phyloP scores from a whole-genome alignment of 78 protist genomes.

The Dictyostelium purpureum region DNA sequence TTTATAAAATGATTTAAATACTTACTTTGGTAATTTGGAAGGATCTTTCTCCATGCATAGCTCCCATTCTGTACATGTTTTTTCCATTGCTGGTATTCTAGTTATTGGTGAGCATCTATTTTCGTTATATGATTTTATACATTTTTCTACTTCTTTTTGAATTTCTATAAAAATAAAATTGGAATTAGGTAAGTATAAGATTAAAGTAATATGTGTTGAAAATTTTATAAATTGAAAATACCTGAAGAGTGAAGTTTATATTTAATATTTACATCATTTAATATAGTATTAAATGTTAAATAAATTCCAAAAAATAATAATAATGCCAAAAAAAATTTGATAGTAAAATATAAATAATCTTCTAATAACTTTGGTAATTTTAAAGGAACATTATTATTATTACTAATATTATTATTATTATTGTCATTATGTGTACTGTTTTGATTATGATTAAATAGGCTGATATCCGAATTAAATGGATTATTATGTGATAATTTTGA shows the following conservation, averaged over 20 bases:
- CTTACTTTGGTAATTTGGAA: constrained; percentile 11
- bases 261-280: constrained; percentile 26
- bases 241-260: constrained; percentile 3
- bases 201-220: not conserved
- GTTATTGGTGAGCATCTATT: constrained; percentile 18
- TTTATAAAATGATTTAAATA: not conserved
- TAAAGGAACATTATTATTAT: not conserved
- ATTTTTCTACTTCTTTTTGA: constrained; percentile 11
- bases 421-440: not conserved
- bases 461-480: not conserved
- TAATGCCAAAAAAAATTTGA: not conserved
- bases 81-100: constrained; percentile 48
- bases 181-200: not conserved
- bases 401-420: too few species aligned
- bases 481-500: not conserved
- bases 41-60: constrained; percentile 17
- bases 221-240: too few species aligned
- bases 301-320: not conserved
- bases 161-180: not conserved
- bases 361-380: not conserved
- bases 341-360: not conserved
- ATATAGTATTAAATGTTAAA: constrained; percentile 1
- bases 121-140: constrained; percentile 8
- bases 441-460: not conserved
- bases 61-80: constrained; percentile 26